Evolutionary conservation across 1,284 basidiomycete genomes (phyloP).

Genomic region (Sporisorium graminicola): DNA sequence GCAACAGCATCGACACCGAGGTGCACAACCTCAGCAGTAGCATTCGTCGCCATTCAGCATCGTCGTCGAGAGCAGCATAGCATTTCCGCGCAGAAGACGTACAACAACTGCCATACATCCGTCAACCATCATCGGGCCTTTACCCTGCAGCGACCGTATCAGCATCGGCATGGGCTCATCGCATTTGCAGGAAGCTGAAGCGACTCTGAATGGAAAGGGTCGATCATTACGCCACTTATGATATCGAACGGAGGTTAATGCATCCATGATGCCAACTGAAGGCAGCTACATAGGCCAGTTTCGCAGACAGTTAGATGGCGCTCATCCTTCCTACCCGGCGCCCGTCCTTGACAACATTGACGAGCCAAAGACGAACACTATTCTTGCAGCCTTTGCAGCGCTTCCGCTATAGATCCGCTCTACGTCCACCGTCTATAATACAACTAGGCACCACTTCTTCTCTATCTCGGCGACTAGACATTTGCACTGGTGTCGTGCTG

Average conservation of each 20-base stretch:
- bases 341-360: background rate
- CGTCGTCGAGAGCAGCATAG: background rate
- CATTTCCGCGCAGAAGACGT: background rate
- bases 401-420: background rate
- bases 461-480: background rate
- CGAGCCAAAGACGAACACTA: background rate
- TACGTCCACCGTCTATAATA: too few species aligned
- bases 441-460: background rate
- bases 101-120: background rate
- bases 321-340: background rate
- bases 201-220: background rate
- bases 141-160: too few species aligned
- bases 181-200: background rate
- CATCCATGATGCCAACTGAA: background rate
- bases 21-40: conserved; percentile 1
- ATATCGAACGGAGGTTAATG: background rate
- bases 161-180: background rate
- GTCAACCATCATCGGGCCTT: too few species aligned
- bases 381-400: background rate
- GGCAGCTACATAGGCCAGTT: background rate
- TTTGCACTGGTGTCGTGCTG: conserved; percentile 8
- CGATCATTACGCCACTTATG: background rate
- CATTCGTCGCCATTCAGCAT: conserved; percentile 5
- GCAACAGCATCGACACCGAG: conserved; percentile 9
- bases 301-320: background rate